Base-by-base conservation (phyloP, 2,329 filamentous ascomycete genomes). In the Ophiocordyceps camponoti-rufipedis region DNA sequence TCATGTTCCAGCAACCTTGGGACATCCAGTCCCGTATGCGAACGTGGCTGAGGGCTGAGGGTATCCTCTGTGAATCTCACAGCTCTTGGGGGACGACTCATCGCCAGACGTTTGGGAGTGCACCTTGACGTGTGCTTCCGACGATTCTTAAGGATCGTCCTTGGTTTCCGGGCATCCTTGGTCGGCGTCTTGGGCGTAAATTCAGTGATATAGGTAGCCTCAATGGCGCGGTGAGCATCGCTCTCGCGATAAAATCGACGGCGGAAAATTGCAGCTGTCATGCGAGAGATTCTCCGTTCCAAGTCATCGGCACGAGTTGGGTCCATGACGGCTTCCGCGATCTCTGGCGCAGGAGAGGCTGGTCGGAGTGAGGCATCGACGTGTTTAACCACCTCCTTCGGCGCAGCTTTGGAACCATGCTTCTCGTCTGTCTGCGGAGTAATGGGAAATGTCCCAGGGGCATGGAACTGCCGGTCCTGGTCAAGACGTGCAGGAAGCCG, bases 31-130 rank as follows among this genome's bases (percentile, higher is more conserved):
- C 56, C 57, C 28, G 50, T 16, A 31, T 54, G 57, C 3, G 51
- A 54, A 39, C 55, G 53, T 38, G 49, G 54, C 41, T 45, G 55
- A 14, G 56, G 56, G 29, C 51, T 54, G 3, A 52, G 38, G 1
- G 55, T 59, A 16, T 47, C 50, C 12, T 59, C 56, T 7, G 50
- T 53, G 45, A 61, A 61, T 14, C 57, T 56, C 16, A 61, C 58
- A 35, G 46, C 45, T 46, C 56, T 59, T 23, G 56, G 56, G 23
- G 52, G 47, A 18, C 52, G 51, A 16, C 42, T 49, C 48, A 52
- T 51, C 18, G 49, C 47, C 31, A 56, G 50, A 28, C 57, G 52
- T 45, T 57, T 58, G 4, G 57, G 56, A 3, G 51, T 50, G 12
- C 29, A 28, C 43, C 33, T 49, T 2, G 47, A 48, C 11, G 45